Evolutionary conservation across 1,284 basidiomycete genomes (phyloP).

Genomic region (Ustanciosporium gigantosporum): DNA sequence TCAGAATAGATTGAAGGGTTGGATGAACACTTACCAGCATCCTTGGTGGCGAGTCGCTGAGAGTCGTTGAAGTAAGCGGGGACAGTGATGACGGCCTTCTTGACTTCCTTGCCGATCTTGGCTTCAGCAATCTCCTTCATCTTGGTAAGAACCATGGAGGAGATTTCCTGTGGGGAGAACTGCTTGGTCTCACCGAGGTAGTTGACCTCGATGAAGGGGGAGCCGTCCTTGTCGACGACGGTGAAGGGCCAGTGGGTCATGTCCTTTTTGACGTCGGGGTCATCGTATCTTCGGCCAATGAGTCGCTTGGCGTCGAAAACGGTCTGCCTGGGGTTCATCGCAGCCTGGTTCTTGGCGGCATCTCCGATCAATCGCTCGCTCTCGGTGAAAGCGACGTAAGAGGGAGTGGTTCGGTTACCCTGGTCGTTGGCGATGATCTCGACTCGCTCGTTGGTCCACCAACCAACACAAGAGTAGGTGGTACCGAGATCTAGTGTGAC

Average conservation of each 20-base stretch:
- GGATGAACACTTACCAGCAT: constrained; percentile 56
- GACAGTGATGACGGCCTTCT: constrained; percentile 73
- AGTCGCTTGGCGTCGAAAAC: constrained; percentile 70
- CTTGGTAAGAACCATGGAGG: constrained; percentile 96
- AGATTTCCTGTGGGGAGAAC: constrained; percentile 75
- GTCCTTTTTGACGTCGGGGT: constrained; percentile 69
- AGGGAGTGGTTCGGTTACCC: constrained; percentile 98
- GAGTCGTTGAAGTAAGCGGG: constrained; percentile 75
- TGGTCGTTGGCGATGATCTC: constrained; percentile 63
- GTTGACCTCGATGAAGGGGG: constrained; percentile 67
- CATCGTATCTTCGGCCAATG: constrained; percentile 90
- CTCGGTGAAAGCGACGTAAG: constrained; percentile 96
- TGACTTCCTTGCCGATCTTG: constrained; percentile 70
- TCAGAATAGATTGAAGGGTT: background rate
- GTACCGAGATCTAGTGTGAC: constrained; percentile 68
- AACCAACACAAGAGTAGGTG: constrained; percentile 77
- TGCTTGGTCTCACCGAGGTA: constrained; percentile 69
- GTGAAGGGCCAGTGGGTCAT: constrained; percentile 75
- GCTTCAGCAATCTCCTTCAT: constrained; percentile 85
- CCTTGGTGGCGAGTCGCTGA: constrained; percentile 70
- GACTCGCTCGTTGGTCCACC: constrained; percentile 58
- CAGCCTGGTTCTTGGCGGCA: constrained; percentile 69
- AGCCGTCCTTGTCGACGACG: constrained; percentile 68
- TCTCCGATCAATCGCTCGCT: constrained; percentile 98
- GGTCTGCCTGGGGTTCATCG: constrained; percentile 89